Conservation (phyloP, 371 early-diverging fungal species). For the Gilbertella persicaria region DNA sequence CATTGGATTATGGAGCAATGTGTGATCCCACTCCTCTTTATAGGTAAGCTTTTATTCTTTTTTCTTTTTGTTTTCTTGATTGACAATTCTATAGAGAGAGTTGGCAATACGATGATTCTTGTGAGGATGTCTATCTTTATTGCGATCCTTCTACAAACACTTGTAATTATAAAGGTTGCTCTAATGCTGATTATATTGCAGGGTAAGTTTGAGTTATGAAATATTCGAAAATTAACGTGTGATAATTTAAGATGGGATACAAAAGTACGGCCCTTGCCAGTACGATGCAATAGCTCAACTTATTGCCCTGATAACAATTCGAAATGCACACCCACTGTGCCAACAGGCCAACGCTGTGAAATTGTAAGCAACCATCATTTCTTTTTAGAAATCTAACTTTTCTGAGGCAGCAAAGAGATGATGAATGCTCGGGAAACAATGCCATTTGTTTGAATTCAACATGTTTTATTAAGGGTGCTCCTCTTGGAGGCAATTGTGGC, state of each 20-base stretch:
- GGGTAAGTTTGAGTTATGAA: slow-evolving; percentile 24
- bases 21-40: slow-evolving; percentile 39
- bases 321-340: slow-evolving; percentile 25
- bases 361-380: slow-evolving; percentile 7
- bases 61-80: background rate
- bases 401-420: slow-evolving; percentile 42
- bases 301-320: slow-evolving; percentile 49
- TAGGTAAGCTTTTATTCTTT: slow-evolving; percentile 17
- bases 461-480: slow-evolving; percentile 44
- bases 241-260: slow-evolving; percentile 33
- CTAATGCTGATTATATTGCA: slow-evolving; percentile 43
- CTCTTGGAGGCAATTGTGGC: slow-evolving; percentile 45
- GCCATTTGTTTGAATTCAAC: slow-evolving; percentile 47
- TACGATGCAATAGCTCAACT: slow-evolving; percentile 27
- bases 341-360: slow-evolving; percentile 36
- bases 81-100: slow-evolving; percentile 18
- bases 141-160: slow-evolving; percentile 25
- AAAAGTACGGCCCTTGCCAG: slow-evolving; percentile 27
- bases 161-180: slow-evolving; percentile 46
- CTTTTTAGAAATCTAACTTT: background rate
- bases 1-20: slow-evolving; percentile 28
- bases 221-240: background rate
- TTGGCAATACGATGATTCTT: slow-evolving; percentile 45
- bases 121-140: slow-evolving; percentile 40
- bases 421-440: slow-evolving; percentile 40